Percentiles rank a stretch among this genome's conserved stretches.
Evolutionary conservation across 805 yeast species (phyloP).

Genomic region (Ascoidea rubescens): DNA sequence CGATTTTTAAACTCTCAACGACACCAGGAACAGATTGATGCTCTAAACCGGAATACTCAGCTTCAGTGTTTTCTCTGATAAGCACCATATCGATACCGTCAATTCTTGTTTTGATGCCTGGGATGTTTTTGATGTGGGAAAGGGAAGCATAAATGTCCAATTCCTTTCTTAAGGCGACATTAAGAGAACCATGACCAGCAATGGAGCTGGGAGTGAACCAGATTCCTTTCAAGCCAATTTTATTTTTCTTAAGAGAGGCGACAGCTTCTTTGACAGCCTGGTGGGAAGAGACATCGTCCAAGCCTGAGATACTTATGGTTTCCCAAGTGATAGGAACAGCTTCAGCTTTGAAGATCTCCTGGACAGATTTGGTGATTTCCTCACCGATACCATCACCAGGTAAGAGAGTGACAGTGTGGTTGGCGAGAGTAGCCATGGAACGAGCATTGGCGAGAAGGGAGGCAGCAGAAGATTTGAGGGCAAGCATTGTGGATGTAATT

Average conservation of each 20-base stretch:
- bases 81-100: constrained; percentile 83
- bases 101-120: constrained; percentile 86
- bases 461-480: too few species aligned
- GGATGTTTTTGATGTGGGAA: constrained; percentile 85
- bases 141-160: constrained; percentile 91
- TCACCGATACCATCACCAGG: constrained; percentile 99
- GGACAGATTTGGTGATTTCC: constrained; percentile 89
- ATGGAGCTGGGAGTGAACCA: constrained; percentile 62
- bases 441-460: constrained; percentile 1
- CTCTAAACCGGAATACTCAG: constrained; percentile 97
- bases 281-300: constrained; percentile 49
- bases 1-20: constrained; percentile 90
- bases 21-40: constrained; percentile 97
- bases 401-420: constrained; percentile 67
- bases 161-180: constrained; percentile 94
- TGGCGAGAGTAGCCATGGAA: constrained; percentile 19
- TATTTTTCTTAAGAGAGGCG: constrained; percentile 84
- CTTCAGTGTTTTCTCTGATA: constrained; percentile 98
- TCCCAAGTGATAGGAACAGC: constrained; percentile 93
- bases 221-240: constrained; percentile 94
- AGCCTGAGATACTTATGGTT: constrained; percentile 51
- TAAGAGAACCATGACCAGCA: constrained; percentile 69
- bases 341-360: constrained; percentile 75
- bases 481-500: too few species aligned
- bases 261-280: constrained; percentile 57